A percentile compares a stretch with the other conserved stretches of the same genome.
phyloP scores from a whole-genome alignment of 768 basidiomycete species.

The Amanita exitialis region DNA sequence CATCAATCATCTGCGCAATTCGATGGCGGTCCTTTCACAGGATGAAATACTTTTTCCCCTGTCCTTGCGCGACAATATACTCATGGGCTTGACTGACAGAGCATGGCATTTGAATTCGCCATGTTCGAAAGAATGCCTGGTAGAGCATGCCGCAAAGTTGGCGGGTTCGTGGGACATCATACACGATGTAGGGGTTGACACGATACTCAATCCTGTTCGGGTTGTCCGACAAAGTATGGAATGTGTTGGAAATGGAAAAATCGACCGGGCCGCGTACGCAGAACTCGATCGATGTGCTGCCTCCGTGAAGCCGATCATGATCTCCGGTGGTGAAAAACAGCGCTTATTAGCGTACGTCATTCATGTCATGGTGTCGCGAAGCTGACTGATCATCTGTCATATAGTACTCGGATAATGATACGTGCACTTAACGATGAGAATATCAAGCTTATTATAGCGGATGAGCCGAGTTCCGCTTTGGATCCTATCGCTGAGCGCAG shows the following conservation, averaged over 20 bases:
- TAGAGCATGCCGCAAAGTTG: slow-evolving; percentile 23
- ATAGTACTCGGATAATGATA: slow-evolving; percentile 37
- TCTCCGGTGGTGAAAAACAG: slow-evolving; percentile 39
- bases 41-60: slow-evolving; percentile 39
- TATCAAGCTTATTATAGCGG: slow-evolving; percentile 39
- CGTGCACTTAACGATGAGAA: slow-evolving; percentile 23
- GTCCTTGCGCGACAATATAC: slow-evolving; percentile 30
- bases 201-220: slow-evolving; percentile 23
- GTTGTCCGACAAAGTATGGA: slow-evolving; percentile 19
- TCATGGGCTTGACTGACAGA: slow-evolving; percentile 17
- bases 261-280: slow-evolving; percentile 19
- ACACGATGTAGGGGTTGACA: slow-evolving; percentile 29
- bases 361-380: neutral
- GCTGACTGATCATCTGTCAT: slow-evolving; percentile 1
- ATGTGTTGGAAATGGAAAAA: slow-evolving; percentile 16
- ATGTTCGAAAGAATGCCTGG: slow-evolving; percentile 9
- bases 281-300: slow-evolving; percentile 21
- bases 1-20: slow-evolving; percentile 27
- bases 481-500: slow-evolving; percentile 45
- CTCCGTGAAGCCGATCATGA: slow-evolving; percentile 16
- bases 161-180: slow-evolving; percentile 33
- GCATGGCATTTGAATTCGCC: neutral
- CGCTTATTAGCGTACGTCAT: slow-evolving; percentile 35
- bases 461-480: slow-evolving; percentile 49
- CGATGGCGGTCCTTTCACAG: slow-evolving; percentile 40